These are phyloP conservation scores for Acacia melanoxylon DNA, from an alignment of 306 rosid genomes.

Conservation along the genomic window DNA sequence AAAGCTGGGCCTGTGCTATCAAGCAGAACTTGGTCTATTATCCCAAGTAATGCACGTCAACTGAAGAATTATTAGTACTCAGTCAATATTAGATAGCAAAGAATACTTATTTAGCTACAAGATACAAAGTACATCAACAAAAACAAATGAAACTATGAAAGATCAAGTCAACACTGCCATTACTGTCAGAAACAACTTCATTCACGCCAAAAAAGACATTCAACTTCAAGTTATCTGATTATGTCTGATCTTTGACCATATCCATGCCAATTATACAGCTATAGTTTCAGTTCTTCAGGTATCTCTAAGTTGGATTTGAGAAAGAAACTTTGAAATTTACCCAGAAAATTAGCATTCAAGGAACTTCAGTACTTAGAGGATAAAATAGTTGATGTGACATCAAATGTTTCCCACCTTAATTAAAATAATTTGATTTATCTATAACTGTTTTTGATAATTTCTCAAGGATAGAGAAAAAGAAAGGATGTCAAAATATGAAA, in stretches of 20 bases:
- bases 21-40: background rate
- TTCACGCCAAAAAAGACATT: constrained; percentile 20
- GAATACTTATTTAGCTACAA: background rate
- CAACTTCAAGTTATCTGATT: background rate
- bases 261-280: constrained; percentile 1
- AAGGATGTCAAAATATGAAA: background rate
- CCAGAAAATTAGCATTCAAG: constrained; percentile 4
- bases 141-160: constrained; percentile 8
- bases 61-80: background rate
- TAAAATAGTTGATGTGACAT: constrained; percentile 6
- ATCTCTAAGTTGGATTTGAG: constrained; percentile 1
- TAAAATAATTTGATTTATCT: background rate
- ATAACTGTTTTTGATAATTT: background rate
- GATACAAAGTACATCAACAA: background rate
- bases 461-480: constrained; percentile 3
- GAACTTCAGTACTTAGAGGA: background rate
- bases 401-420: background rate
- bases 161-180: background rate
- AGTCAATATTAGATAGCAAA: background rate
- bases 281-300: constrained; percentile 11
- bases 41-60: background rate
- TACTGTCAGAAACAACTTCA: constrained; percentile 5
- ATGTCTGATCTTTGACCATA: constrained; percentile 6
- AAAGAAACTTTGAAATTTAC: constrained; percentile 7
- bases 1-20: background rate